Base-by-base conservation (phyloP, 2,329 filamentous ascomycete genomes). In the Mycosphaerella sp. region DNA sequence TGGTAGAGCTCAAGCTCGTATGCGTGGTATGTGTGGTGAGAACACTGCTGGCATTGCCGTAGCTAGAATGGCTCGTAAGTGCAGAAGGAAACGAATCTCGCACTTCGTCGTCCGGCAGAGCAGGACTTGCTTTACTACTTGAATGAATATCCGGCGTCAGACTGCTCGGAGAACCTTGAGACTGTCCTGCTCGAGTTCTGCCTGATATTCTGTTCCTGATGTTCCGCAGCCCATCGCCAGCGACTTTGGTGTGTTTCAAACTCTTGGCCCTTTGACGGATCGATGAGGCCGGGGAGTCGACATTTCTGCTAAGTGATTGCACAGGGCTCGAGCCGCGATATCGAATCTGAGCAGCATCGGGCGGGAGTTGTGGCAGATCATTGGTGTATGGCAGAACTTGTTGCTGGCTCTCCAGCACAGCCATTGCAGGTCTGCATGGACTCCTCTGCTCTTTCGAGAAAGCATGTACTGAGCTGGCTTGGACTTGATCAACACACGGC, bases 21-120 rank as follows among this genome's bases (percentile, higher is more conserved):
- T 87, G 79, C 64, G 91, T 87, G 1, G 88, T 94, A n/a, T 79
- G 78, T 56, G 91, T 87, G 1, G 88, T 94, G 14, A 78, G 79
- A 56, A 78, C 79, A 10, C 73, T 68, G 47, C 79, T 79, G 6
- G 73, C 64, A 39, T 79, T 78, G 44, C 79, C 70, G 36, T 75
- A 69, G 62, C 79, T 83, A 13, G 80, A 84, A 49, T 75, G 67
- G 53, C 69, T 79, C 3, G 81, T 85, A 65, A 80, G 70, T 21
- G 74, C 77, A 3, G 81, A 85, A 48, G 80, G 75, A 57, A 79
- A 75, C 56, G 81, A 84, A 12, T 78, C 75, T 18, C 81, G 74
- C 18, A 77, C 66, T 53, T 77, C 69, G 27, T 61, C 56, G 6
- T 32, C 41, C 17, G 48, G 44, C 3, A 57, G 27, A 36, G 40